These are phyloP conservation scores for Talaromyces pinophilus DNA, from an alignment of 2,329 filamentous ascomycete species.

Conservation along the genomic window DNA sequence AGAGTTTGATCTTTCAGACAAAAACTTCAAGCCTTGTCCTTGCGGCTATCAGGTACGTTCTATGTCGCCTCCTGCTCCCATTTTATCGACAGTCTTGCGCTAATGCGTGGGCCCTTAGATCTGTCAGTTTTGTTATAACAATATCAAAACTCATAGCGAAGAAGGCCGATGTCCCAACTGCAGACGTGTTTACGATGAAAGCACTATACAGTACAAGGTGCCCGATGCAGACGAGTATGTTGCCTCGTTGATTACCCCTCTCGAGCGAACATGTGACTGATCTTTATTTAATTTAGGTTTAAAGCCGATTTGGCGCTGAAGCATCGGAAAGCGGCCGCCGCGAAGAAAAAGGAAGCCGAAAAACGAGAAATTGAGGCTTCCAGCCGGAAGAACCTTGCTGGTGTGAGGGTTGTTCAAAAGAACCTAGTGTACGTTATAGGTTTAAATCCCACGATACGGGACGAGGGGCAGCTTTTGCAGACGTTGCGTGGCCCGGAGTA, in stretches of 20 bases:
- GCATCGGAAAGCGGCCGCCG: conserved; percentile 88
- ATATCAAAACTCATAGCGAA: conserved; percentile 91
- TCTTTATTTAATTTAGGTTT: conserved; percentile 40
- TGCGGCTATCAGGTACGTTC: conserved; percentile 89
- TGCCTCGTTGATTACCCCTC: background rate
- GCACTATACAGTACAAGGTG: conserved; percentile 94
- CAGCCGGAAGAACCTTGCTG: conserved; percentile 92
- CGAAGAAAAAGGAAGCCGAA: conserved; percentile 89
- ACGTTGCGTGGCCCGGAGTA: conserved; percentile 89
- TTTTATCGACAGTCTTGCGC: background rate
- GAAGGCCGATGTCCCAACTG: conserved; percentile 98
- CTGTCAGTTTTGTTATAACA: conserved; percentile 99
- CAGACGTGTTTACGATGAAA: conserved; percentile 91
- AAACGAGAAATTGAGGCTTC: conserved; percentile 95
- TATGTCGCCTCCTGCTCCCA: background rate
- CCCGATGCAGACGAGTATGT: conserved; percentile 92
- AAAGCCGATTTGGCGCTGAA: conserved; percentile 60
- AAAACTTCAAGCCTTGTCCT: conserved; percentile 94
- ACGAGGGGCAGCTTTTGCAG: conserved; percentile 81
- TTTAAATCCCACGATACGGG: conserved; percentile 83
- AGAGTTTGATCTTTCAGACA: conserved; percentile 96
- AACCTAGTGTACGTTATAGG: conserved; percentile 98
- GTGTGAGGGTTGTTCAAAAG: conserved; percentile 94
- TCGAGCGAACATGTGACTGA: background rate
- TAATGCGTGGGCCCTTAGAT: conserved; percentile 62